Conservation (phyloP, 257 asterid genomes). For the Solanum tarijense region DNA sequence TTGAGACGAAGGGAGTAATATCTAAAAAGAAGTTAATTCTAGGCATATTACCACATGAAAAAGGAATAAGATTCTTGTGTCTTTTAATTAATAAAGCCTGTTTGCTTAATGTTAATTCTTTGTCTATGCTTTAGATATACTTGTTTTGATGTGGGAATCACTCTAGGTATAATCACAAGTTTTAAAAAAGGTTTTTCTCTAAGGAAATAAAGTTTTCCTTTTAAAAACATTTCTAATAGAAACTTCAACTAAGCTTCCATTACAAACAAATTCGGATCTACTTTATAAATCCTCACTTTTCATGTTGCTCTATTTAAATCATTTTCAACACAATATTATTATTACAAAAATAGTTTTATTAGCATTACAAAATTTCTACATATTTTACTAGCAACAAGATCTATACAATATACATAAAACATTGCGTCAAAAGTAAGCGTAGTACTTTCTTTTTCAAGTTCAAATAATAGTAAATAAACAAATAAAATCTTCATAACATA, state of each 20-base stretch:
- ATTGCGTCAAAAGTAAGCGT: background rate
- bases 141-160: conserved; percentile 9
- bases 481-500: background rate
- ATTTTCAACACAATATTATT: background rate
- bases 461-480: background rate
- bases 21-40: background rate
- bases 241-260: background rate
- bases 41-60: background rate
- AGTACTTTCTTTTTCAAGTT: background rate
- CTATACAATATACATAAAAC: background rate
- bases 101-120: background rate
- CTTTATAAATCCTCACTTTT: background rate
- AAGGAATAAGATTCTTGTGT: conserved; percentile 11
- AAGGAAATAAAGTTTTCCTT: background rate
- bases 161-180: conserved; percentile 27
- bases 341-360: background rate
- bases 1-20: background rate
- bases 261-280: background rate
- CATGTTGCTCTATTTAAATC: background rate
- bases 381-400: background rate
- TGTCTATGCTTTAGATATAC: background rate
- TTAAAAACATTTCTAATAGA: background rate
- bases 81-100: background rate
- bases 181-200: background rate
- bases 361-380: background rate